Evolutionary conservation across 441 rosid species (phyloP).

Genomic region (Populus hybrid): DNA sequence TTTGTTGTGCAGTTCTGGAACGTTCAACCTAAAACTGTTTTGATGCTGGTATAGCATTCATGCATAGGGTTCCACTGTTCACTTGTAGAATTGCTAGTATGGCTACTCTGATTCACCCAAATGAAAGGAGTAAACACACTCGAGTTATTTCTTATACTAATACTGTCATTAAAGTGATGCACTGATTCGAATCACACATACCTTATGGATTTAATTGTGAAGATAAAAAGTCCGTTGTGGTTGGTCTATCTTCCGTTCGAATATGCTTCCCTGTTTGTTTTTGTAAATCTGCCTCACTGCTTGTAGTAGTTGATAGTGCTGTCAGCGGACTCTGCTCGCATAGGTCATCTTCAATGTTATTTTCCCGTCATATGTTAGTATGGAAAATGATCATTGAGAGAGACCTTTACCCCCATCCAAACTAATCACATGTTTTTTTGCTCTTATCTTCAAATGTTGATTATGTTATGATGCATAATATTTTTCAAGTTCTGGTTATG

Average conservation of each 20-base stretch:
- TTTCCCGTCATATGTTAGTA: background rate
- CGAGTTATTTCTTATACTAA: too few relatives aligned
- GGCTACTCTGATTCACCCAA: too few relatives aligned
- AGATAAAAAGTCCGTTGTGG: background rate
- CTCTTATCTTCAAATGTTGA: background rate
- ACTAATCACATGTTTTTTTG: background rate
- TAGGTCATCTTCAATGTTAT: background rate
- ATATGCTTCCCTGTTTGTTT: background rate
- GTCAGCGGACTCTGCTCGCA: background rate
- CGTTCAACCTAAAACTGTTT: too few relatives aligned
- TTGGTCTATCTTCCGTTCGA: background rate
- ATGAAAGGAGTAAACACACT: too few relatives aligned
- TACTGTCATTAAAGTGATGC: background rate
- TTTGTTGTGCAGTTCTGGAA: too few relatives aligned
- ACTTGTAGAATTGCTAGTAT: too few relatives aligned
- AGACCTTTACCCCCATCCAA: background rate
- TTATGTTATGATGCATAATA: background rate
- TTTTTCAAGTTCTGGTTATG: background rate
- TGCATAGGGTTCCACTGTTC: too few relatives aligned
- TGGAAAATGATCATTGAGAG: background rate
- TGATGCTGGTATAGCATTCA: too few relatives aligned
- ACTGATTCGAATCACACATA: too few relatives aligned
- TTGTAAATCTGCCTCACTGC: background rate
- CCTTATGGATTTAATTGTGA: background rate
- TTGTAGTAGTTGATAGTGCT: background rate